A percentile compares a stretch with the other conserved stretches of the same genome.
Evolutionary conservation across 331 rosid genomes (phyloP).

Genomic region (Telfairia occidentalis): DNA sequence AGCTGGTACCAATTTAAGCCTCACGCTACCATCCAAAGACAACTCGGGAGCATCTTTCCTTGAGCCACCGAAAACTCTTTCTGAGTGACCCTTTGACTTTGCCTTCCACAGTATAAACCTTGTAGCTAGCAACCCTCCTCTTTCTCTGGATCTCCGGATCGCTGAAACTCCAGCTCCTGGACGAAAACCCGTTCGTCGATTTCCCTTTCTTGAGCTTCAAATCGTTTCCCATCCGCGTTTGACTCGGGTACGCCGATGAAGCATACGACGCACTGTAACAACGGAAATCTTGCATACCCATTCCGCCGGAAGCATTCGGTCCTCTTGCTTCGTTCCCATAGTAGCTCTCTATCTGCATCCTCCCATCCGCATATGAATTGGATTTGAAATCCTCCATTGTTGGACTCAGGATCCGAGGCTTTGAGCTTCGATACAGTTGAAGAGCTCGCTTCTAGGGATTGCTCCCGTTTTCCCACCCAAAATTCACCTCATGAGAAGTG

Average conservation of each 20-base stretch:
- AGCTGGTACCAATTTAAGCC: neutral
- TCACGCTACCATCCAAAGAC: constrained; percentile 61
- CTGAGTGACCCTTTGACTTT: constrained; percentile 72
- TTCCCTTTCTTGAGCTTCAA: constrained; percentile 69
- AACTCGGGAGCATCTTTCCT: constrained; percentile 59
- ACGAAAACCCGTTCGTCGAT: constrained; percentile 46
- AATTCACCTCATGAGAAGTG: neutral
- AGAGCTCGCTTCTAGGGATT: neutral
- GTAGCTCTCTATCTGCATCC: constrained; percentile 43
- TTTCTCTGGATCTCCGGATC: constrained; percentile 93
- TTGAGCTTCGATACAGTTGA: neutral
- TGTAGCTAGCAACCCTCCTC: constrained; percentile 89
- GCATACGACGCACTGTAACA: constrained; percentile 87
- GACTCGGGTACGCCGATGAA: constrained; percentile 46
- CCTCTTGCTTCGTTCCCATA: constrained; percentile 30
- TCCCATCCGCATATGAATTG: constrained; percentile 37
- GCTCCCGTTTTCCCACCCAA: neutral
- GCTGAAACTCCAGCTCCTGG: constrained; percentile 61
- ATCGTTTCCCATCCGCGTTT: constrained; percentile 32
- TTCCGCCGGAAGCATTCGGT: constrained; percentile 8
- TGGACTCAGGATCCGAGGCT: neutral
- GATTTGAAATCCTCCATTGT: constrained; percentile 85
- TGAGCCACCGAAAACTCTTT: constrained; percentile 83
- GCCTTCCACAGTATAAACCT: constrained; percentile 82
- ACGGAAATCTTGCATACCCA: constrained; percentile 64